Evolutionary conservation across 1,284 basidiomycete species (phyloP), one percentile per base, ranked within the genome.

Genomic region (Tilletia walkeri): DNA sequence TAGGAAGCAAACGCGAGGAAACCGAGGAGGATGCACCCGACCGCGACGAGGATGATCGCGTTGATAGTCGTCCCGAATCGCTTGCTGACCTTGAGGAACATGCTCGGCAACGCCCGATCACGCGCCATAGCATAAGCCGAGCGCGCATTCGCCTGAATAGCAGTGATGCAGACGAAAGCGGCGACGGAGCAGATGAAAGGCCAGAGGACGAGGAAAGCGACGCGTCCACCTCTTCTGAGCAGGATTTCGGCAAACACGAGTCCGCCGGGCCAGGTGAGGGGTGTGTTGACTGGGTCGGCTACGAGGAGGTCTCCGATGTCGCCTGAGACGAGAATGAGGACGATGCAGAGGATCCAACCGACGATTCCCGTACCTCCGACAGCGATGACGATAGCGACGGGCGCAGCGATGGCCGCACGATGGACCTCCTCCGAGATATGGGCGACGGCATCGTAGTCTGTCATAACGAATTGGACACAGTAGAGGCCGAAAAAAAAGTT

Each of bases 401-500:
- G 85, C 2, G 85, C 92, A 69, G 93, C 91, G 77, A 93, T 92
- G 2, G 93, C 91, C 9, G 94, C 94, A 66, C 91, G 88, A 79
- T 89, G 89, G 47, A 96, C 92, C 85, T 96, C 94, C 81, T 96
- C 94, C 4, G 91, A 92, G 74, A 96, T 95, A 84, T 96, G 94
- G 1, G 93, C 93, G 18, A 39, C 30, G 39, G 54, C 54, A 14
- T 63, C 56, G 18, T 68, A 63, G 47, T 68, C 45, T 1, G 59
- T 66, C 79, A 82, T 83, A 70, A 82, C 81, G 69, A 80, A 95
- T 84, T 95, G 92, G 10, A 96, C 94, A 73, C 91, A 92, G 69
- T 95, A 86, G 69, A 96, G 85, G 38, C 94, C 94, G 74, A 96
- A 90, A 67, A 95, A 85, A 86, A 95, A 95, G 1, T 92, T 90